phyloP scores from a whole-genome alignment of 2,329 filamentous ascomycete species.

The Aspergillus cejpii region DNA sequence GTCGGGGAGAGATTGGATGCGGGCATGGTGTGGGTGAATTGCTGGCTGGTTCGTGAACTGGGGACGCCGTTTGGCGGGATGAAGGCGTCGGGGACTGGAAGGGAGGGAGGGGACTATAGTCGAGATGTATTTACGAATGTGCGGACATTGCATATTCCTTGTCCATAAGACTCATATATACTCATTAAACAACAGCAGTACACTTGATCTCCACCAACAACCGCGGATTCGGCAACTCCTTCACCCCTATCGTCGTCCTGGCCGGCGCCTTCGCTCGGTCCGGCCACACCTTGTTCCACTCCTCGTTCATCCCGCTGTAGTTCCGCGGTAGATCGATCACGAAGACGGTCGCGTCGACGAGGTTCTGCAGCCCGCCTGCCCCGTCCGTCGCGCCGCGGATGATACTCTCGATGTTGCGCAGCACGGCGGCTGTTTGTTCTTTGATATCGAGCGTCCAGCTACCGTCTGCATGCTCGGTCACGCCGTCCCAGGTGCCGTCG shows the following conservation, averaged over 20 bases:
- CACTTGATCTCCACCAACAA: slow-evolving; percentile 22
- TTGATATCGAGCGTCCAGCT: slow-evolving; percentile 33
- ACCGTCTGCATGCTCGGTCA: slow-evolving; percentile 32
- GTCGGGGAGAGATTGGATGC: slow-evolving; percentile 55
- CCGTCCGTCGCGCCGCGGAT: slow-evolving; percentile 35
- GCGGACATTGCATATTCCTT: slow-evolving; percentile 16
- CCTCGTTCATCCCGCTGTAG: slow-evolving; percentile 43
- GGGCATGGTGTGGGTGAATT: slow-evolving; percentile 43
- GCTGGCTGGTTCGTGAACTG: slow-evolving; percentile 15
- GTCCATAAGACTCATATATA: too few relatives aligned
- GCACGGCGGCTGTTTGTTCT: slow-evolving; percentile 37
- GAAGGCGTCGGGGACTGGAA: slow-evolving; percentile 14
- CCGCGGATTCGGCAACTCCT: slow-evolving; percentile 17
- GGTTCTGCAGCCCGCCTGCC: slow-evolving; percentile 33
- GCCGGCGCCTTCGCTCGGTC: slow-evolving; percentile 35
- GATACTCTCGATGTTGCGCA: slow-evolving; percentile 36
- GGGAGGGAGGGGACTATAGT: slow-evolving; percentile 16
- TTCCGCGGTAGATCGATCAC: slow-evolving; percentile 37
- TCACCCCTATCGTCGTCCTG: slow-evolving; percentile 19
- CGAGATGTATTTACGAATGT: slow-evolving; percentile 16
- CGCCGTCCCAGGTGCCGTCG: slow-evolving; percentile 36
- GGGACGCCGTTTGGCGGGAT: slow-evolving; percentile 21
- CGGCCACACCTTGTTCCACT: slow-evolving; percentile 41
- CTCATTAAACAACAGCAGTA: slow-evolving; percentile 5
- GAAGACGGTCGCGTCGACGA: slow-evolving; percentile 41